Evolutionary conservation across 202 grass and related monocot genomes (phyloP).

Genomic region (Digitaria exilis): DNA sequence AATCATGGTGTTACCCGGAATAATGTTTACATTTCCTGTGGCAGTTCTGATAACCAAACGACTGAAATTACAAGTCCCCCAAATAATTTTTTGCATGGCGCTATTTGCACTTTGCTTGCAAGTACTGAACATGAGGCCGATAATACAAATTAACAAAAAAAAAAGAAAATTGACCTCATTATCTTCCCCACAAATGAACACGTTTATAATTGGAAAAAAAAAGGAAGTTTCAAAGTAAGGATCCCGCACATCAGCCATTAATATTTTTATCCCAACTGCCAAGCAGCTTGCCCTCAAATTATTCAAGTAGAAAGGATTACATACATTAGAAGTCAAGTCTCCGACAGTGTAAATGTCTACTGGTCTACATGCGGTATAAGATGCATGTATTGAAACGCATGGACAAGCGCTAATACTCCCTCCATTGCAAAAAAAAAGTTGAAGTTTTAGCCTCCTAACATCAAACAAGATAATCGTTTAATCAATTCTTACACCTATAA

Average conservation of each 20-base stretch:
- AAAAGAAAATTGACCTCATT: neutral
- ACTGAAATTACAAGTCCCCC: neutral
- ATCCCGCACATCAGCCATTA: neutral
- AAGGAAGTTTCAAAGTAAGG: neutral
- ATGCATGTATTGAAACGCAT: conserved; percentile 2
- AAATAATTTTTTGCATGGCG: neutral
- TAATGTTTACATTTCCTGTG: neutral
- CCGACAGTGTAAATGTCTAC: neutral
- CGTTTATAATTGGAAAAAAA: neutral
- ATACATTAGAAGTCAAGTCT: neutral
- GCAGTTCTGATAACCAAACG: conserved; percentile 11
- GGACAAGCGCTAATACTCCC: neutral
- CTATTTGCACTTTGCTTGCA: conserved; percentile 11
- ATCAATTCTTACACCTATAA: neutral
- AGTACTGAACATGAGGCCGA: neutral
- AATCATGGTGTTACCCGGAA: neutral
- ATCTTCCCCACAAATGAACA: neutral
- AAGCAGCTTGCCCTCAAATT: no score
- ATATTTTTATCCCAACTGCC: neutral
- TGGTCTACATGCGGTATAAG: neutral
- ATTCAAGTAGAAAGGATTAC: neutral
- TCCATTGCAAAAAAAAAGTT: neutral
- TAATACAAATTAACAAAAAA: no score
- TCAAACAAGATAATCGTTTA: neutral
- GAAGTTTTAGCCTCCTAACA: neutral